Conservation (phyloP, 2,329 filamentous ascomycete genomes). For the Botrytis tulipae region DNA sequence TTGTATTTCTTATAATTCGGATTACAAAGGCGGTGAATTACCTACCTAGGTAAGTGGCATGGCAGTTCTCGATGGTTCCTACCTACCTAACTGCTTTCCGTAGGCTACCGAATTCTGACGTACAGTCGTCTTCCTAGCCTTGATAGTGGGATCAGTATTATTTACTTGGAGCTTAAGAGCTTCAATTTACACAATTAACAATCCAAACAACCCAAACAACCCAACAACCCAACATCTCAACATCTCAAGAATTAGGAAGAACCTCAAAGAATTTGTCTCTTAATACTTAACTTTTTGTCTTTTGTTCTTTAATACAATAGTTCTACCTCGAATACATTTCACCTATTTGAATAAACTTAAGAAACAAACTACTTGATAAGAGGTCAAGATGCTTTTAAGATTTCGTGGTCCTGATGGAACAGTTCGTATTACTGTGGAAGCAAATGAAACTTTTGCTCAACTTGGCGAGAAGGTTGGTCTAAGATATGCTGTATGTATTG, state of each 20-base stretch:
- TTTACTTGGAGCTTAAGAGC: background rate
- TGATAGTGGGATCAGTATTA: conserved; percentile 6
- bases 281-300: background rate
- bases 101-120: conserved; percentile 21
- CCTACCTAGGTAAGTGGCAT: background rate
- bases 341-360: background rate
- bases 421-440: conserved; percentile 77
- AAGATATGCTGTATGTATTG: background rate
- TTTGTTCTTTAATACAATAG: background rate
- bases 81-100: background rate
- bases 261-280: background rate
- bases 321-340: background rate
- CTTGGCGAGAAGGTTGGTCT: conserved; percentile 51
- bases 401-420: conserved; percentile 85
- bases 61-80: background rate
- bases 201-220: background rate
- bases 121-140: background rate
- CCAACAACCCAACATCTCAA: background rate
- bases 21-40: conserved; percentile 8
- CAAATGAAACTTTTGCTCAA: conserved; percentile 68
- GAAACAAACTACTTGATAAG: background rate
- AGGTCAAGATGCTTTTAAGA: conserved; percentile 33
- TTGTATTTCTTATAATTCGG: background rate
- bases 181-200: background rate
- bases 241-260: conserved; percentile 2